Conservation (phyloP, 1,284 basidiomycete species). For the Ganoderma multipileum region DNA sequence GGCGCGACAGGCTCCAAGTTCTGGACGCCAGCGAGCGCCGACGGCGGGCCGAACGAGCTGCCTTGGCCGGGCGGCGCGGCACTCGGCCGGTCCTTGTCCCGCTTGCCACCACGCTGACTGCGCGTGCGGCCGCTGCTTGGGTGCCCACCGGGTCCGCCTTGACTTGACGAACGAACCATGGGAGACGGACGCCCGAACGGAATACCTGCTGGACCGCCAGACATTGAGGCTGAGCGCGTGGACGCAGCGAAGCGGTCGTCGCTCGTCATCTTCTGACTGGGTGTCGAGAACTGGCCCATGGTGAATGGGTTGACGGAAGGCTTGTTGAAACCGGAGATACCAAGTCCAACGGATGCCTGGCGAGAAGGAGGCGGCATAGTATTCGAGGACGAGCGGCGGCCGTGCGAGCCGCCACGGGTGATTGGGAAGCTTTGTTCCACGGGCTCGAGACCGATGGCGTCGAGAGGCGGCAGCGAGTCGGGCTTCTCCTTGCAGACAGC, state of each 20-base stretch:
- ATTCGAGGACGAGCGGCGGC: constrained; percentile 56
- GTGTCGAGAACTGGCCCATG: constrained; percentile 81
- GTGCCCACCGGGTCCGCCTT: constrained; percentile 62
- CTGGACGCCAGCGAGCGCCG: constrained; percentile 27
- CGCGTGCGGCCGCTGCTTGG: constrained; percentile 67
- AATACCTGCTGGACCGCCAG: constrained; percentile 45
- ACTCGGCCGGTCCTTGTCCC: constrained; percentile 51
- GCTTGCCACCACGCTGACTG: constrained; percentile 75
- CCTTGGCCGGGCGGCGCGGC: constrained; percentile 33
- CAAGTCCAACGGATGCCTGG: constrained; percentile 63
- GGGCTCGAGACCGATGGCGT: constrained; percentile 91
- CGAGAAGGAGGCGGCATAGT: constrained; percentile 50
- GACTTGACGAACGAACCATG: constrained; percentile 80
- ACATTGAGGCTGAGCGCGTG: constrained; percentile 47
- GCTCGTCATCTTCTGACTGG: constrained; percentile 65
- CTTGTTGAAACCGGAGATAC: constrained; percentile 57
- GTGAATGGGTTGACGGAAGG: constrained; percentile 51
- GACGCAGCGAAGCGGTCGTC: constrained; percentile 75
- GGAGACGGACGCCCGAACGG: constrained; percentile 58
- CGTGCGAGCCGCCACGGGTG: constrained; percentile 61
- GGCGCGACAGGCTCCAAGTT: constrained; percentile 75
- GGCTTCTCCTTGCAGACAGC: constrained; percentile 94
- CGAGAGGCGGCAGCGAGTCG: constrained; percentile 86
- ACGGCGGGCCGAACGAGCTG: constrained; percentile 29
- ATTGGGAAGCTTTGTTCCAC: constrained; percentile 63